Base-by-base conservation (phyloP, 2,329 filamentous ascomycete genomes). In the Diaporthe helianthi region DNA sequence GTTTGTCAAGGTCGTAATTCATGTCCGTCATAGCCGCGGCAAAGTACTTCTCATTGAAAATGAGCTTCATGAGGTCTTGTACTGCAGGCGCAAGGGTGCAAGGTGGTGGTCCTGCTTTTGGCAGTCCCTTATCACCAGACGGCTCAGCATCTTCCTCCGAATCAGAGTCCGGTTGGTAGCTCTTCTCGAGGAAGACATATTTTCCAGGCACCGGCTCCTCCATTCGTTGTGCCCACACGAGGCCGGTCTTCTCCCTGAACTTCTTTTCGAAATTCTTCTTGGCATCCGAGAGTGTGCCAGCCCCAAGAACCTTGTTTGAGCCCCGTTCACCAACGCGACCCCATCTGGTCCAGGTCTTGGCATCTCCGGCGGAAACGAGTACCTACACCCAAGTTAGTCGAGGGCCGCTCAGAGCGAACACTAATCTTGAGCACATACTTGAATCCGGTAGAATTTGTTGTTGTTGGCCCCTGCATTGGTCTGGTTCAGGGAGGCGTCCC, bases 361-460 rank as follows among this genome's bases (percentile, higher is more conserved):
- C 92, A 12, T 79, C 71, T 3, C 79, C 75, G 17, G 73, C 71
- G 26, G 74, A 73, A 46, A 80, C 79, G 29, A 88, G 75, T 5
- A 87, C 73, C 78, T 61, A 22, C 9, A 3, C 1, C n/a, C 4
- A 36, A 9, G 29, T 61, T 4, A 89, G 68, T 47, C 3, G 17
- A 19, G 26, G 6, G 24, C 26, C 29, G 8, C 12, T 15, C n/a
- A 19, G n/a, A n/a, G 7, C n/a, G 7, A 13, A 12, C 1, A 22
- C 9, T 3, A 12, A 54, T 46, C 72, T 49, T 13, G 29, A 6
- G 73, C 77, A 75, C 71, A 92, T 82, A 82, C 58, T 26, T 95
- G 92, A 33, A 94, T 78, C 33, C 88, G 87, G 76, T 94, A 95
- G 78, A 94, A 95, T 73, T 96, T 96, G 79, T 96, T 95, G 79